These are phyloP conservation scores for Globisporangium canariense DNA, from an alignment of 352 stramenopile genomes.

Conservation along the genomic window DNA sequence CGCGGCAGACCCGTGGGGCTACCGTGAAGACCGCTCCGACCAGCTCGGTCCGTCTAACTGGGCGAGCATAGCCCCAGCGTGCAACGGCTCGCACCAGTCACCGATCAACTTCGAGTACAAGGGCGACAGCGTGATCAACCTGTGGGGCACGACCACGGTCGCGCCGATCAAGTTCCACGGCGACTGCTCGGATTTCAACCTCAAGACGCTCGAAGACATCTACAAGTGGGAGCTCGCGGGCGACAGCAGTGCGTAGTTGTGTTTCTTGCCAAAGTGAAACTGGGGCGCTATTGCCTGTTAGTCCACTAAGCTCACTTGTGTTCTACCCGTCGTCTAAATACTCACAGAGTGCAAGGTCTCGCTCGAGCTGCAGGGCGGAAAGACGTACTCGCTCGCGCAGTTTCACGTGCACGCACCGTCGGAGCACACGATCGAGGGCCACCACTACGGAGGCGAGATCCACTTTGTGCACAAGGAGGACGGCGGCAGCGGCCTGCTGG, in stretches of 20 bases:
- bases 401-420: conserved; percentile 50
- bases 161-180: conserved; percentile 48
- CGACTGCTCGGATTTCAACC: conserved; percentile 45
- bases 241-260: conserved; percentile 26
- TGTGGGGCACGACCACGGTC: conserved; percentile 37
- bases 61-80: conserved; percentile 32
- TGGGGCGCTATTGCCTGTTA: background rate
- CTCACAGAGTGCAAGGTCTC: conserved; percentile 40
- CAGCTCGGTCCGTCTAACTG: conserved; percentile 43
- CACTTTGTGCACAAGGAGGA: conserved; percentile 50
- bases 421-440: conserved; percentile 43
- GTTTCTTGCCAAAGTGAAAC: background rate
- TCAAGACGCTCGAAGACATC: conserved; percentile 58
- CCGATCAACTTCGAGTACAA: conserved; percentile 51
- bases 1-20: conserved; percentile 40
- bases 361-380: conserved; percentile 38
- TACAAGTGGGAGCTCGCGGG: conserved; percentile 57
- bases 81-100: conserved; percentile 45
- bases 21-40: conserved; percentile 31
- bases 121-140: conserved; percentile 29
- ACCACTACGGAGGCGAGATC: conserved; percentile 43
- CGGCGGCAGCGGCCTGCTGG: conserved; percentile 24
- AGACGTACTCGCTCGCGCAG: conserved; percentile 49
- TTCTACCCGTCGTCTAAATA: background rate
- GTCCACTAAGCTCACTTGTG: background rate